Conservation (phyloP, 257 asterid species). For the Echites panduratus region DNA sequence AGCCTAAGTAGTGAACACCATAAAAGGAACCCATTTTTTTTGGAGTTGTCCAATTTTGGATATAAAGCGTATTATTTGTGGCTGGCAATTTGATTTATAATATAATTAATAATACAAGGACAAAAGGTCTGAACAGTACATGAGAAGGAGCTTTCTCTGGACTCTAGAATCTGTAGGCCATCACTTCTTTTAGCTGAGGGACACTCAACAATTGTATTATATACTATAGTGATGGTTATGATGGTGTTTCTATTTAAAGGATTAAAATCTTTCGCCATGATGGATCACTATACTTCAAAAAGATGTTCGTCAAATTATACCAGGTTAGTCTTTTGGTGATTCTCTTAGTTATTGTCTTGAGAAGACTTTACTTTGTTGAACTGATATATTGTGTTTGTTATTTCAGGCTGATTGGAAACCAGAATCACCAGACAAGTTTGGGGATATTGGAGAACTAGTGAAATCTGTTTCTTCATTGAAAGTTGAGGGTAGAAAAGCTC, state of each 20-base stretch:
- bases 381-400: constrained; percentile 15
- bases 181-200: not conserved
- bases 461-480: constrained; percentile 57
- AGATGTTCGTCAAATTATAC: constrained; percentile 73
- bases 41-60: not conserved
- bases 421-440: constrained; percentile 69
- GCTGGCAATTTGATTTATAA: not conserved
- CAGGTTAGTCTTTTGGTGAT: constrained; percentile 55
- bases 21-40: not conserved
- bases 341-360: constrained; percentile 12
- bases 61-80: not conserved
- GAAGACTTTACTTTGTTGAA: constrained; percentile 20
- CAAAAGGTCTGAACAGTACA: not conserved
- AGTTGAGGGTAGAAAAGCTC: constrained; percentile 45
- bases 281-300: constrained; percentile 82
- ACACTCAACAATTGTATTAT: not conserved
- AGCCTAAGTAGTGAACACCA: not conserved
- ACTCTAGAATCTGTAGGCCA: not conserved
- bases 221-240: not conserved
- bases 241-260: constrained; percentile 38
- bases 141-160: not conserved
- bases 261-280: constrained; percentile 81
- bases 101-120: not conserved
- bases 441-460: constrained; percentile 51
- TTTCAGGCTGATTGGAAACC: constrained; percentile 94